Evolutionary conservation across 164 flowering plant genomes (phyloP), one percentile per base, ranked within the genome.

Genomic region (Stephania japonica): DNA sequence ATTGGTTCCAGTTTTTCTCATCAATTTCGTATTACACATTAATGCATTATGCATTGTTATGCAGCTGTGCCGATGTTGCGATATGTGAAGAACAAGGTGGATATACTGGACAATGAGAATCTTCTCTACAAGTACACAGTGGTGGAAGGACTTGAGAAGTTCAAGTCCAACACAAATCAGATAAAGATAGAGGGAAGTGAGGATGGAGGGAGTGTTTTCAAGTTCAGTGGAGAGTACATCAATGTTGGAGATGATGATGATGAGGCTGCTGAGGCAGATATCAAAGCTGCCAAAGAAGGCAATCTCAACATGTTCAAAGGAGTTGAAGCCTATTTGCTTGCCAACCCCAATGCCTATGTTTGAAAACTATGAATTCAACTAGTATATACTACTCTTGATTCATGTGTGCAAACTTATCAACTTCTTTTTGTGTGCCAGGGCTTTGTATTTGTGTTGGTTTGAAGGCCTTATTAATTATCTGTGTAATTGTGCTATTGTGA

Each of bases 321-420:
- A 6, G 70, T 76, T 42, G 78, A 72, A 63, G 42, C 56, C 16
- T 61, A 71, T 47, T 75, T 76, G 42, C 11, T 61, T 1, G 72
- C 70, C 14, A 79, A 79, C 47, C 84, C 82, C 25, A 75, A 77
- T 50, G 84, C 75, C 61, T 82, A 75, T 67, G 80, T 77, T 77
- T 79, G 65, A 32, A 18, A 11, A 12, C 47, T 21, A 56, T 47
- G 53, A 16, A 11, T 47, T 47, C 53, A 11, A 8, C 50, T 44
- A 8, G 0, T 44, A 43, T 43, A 43, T 43, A 32, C 38, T 32
- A 32, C 38, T 32, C 38, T n/a, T n/a, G n/a, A n/a, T n/a, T n/a
- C n/a, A n/a, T n/a, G n/a, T n/a, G n/a, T n/a, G n/a, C n/a, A n/a
- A n/a, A n/a, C n/a, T n/a, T n/a, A n/a, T n/a, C n/a, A n/a, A n/a